Percentiles rank a stretch among this genome's conserved stretches.
Evolutionary conservation across 1,139 yeast species (phyloP).

Genomic region (Diutina pseudorugosa): DNA sequence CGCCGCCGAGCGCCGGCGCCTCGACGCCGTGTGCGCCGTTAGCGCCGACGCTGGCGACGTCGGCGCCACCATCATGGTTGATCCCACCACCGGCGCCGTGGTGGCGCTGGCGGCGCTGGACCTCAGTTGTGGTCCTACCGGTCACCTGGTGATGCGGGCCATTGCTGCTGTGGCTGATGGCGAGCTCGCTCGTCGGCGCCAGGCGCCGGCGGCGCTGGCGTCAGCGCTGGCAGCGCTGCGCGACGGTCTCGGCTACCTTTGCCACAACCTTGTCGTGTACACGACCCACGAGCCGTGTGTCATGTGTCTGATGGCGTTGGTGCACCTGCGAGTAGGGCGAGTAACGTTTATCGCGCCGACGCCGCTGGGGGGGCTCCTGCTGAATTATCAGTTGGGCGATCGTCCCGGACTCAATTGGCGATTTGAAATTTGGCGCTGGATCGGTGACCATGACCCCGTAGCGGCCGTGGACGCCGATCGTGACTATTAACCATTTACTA

Average conservation of each 20-base stretch:
- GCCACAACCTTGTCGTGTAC: conserved; percentile 66
- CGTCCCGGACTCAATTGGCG: conserved; percentile 10
- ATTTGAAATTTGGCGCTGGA: conserved; percentile 12
- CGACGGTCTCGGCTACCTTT: conserved; percentile 38
- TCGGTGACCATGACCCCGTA: conserved; percentile 5
- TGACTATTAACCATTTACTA: not conserved
- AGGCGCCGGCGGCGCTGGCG: not conserved
- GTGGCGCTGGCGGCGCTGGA: not conserved
- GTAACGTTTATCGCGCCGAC: conserved; percentile 44
- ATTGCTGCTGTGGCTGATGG: conserved; percentile 45
- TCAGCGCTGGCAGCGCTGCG: not conserved
- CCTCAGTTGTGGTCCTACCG: conserved; percentile 30
- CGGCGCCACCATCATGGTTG: conserved; percentile 16
- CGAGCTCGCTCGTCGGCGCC: conserved; percentile 16
- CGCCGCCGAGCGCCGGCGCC: conserved; percentile 22
- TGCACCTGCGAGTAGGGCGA: conserved; percentile 74
- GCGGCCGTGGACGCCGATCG: not conserved
- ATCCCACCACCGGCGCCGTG: not conserved
- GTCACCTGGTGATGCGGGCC: conserved; percentile 68
- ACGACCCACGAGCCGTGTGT: conserved; percentile 94
- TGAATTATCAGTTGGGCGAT: conserved; percentile 64
- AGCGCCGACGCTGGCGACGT: not conserved
- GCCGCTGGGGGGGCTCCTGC: conserved; percentile 38
- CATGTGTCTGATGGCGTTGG: conserved; percentile 94
- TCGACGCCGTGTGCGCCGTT: not conserved